Conservation (phyloP, 2,329 filamentous ascomycete species). For the Cryphonectria carpinicola region DNA sequence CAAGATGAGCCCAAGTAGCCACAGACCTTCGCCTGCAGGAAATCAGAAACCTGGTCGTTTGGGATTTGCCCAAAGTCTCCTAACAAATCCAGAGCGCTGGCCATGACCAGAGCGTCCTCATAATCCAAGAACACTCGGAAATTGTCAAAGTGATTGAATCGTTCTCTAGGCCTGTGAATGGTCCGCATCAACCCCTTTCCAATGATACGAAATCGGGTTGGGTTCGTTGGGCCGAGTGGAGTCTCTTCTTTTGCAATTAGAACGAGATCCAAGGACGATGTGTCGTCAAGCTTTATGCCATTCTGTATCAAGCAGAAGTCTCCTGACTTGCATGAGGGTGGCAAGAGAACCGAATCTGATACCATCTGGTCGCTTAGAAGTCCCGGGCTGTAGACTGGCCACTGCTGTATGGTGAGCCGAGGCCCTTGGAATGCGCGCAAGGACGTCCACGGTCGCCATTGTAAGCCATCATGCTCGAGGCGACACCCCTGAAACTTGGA, state of each 20-base stretch:
- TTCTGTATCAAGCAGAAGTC: neutral
- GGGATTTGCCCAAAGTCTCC: neutral
- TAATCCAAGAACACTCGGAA: neutral
- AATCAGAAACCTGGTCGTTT: neutral
- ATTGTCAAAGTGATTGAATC: neutral
- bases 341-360: neutral
- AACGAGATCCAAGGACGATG: neutral
- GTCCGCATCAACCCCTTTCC: neutral
- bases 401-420: neutral
- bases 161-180: neutral
- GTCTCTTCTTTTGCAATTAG: neutral
- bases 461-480: neutral
- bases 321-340: neutral
- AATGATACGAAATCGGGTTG: neutral
- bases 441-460: neutral
- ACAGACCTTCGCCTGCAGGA: neutral
- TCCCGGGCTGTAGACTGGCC: neutral
- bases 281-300: neutral
- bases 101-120: constrained; percentile 1
- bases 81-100: neutral
- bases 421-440: neutral
- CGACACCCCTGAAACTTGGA: neutral
- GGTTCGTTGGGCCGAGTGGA: neutral
- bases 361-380: no score
- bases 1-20: neutral